Percentiles rank a stretch among this genome's conserved stretches.
Conservation (phyloP, 192 early-diverging fungal genomes). For the Coemansia sp. region DNA sequence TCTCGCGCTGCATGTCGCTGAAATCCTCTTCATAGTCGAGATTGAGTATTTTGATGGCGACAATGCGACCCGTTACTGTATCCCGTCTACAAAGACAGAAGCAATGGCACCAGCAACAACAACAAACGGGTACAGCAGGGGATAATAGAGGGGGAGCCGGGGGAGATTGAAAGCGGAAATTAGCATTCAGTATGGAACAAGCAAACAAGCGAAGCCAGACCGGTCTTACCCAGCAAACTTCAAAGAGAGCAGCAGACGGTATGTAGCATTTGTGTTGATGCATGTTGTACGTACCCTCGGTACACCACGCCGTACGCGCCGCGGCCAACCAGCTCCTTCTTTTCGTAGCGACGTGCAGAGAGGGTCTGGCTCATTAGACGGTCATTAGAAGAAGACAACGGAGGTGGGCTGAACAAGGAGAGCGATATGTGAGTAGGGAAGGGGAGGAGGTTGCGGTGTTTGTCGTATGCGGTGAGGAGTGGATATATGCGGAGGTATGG, state of each 20-base stretch:
- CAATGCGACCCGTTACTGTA: conserved; percentile 70
- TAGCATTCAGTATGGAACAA: background rate
- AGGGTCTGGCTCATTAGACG: conserved; percentile 45
- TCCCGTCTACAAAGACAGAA: conserved; percentile 45
- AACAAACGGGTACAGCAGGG: background rate
- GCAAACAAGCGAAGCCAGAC: background rate
- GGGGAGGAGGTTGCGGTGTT: too few relatives aligned
- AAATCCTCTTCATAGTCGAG: conserved; percentile 97
- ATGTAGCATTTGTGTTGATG: too few relatives aligned
- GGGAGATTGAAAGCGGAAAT: conserved; percentile 8
- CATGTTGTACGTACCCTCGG: conserved; percentile 38
- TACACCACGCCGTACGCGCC: conserved; percentile 56
- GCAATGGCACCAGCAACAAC: background rate
- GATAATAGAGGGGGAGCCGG: background rate
- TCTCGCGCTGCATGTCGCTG: conserved; percentile 91
- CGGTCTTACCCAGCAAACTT: too few relatives aligned
- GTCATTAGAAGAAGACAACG: conserved; percentile 24
- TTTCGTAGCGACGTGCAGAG: conserved; percentile 51
- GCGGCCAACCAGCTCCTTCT: conserved; percentile 53
- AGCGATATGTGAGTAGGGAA: background rate
- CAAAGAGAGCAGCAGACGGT: too few relatives aligned
- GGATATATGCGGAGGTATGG: too few relatives aligned
- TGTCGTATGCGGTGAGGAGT: too few relatives aligned
- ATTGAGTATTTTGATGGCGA: conserved; percentile 98
- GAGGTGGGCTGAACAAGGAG: background rate